Percentiles rank a stretch among this genome's conserved stretches.
phyloP scores from a whole-genome alignment of 208 protist species.

The Plasmodiophora brassicae region DNA sequence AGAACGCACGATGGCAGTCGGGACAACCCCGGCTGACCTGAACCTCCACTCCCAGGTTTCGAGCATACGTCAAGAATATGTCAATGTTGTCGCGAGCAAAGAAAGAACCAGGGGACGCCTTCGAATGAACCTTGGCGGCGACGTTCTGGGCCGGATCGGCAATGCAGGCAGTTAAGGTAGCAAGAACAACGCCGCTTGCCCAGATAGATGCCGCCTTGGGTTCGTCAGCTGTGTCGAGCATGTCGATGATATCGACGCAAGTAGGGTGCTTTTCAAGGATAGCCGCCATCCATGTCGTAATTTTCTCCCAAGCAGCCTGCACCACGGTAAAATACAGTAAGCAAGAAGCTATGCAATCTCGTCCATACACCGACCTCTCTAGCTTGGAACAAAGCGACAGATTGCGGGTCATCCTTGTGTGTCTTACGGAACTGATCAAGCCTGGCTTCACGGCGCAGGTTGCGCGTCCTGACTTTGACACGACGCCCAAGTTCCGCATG shows the following conservation, averaged over 20 bases:
- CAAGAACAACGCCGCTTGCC: background rate
- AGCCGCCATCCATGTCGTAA: background rate
- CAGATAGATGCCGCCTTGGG: background rate
- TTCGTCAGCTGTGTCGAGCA: background rate
- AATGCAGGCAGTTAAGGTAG: background rate
- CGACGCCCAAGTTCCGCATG: background rate
- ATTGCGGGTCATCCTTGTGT: too few species aligned
- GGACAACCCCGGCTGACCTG: too few species aligned
- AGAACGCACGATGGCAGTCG: too few species aligned
- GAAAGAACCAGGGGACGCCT: background rate
- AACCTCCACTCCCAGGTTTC: background rate
- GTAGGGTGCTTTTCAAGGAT: background rate
- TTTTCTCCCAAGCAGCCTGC: background rate
- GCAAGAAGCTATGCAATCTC: too few species aligned
- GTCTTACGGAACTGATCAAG: too few species aligned
- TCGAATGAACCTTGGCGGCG: background rate
- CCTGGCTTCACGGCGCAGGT: too few species aligned
- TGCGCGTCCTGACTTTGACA: background rate
- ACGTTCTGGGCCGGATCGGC: too few species aligned
- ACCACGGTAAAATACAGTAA: background rate
- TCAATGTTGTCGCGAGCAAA: slow-evolving; percentile 11
- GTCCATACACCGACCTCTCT: too few species aligned
- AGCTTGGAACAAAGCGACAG: too few species aligned
- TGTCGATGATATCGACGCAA: background rate
- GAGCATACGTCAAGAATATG: background rate